Evolutionary conservation across 2,329 filamentous ascomycete genomes (phyloP).

Genomic region (Knoxdaviesia capensis): DNA sequence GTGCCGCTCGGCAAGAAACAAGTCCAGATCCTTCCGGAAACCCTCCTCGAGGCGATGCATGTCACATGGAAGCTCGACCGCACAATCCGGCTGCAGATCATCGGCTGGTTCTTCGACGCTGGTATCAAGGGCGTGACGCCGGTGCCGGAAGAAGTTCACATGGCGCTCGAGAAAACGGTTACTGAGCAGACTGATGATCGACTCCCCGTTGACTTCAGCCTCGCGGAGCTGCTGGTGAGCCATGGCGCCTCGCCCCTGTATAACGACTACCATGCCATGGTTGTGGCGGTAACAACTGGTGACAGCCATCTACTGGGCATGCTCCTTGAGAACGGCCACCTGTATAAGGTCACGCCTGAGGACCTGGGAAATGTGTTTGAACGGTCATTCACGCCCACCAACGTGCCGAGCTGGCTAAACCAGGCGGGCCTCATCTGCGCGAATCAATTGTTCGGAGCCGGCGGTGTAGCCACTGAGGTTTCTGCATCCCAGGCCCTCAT

Average conservation of each 20-base stretch:
- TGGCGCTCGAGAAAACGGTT: slow-evolving; percentile 27
- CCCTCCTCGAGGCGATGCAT: slow-evolving; percentile 29
- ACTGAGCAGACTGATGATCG: slow-evolving; percentile 15
- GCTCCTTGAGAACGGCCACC: neutral
- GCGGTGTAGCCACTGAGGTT: too few species aligned
- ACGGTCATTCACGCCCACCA: neutral
- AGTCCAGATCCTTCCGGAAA: slow-evolving; percentile 24
- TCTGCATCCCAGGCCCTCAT: too few species aligned
- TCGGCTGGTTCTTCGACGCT: slow-evolving; percentile 29
- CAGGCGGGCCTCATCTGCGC: slow-evolving; percentile 15
- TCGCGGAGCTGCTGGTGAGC: slow-evolving; percentile 1
- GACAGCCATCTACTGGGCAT: neutral
- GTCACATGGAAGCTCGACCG: slow-evolving; percentile 29
- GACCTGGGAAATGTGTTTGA: slow-evolving; percentile 1
- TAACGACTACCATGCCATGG: neutral
- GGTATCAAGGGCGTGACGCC: slow-evolving; percentile 17
- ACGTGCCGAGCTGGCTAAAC: slow-evolving; percentile 1
- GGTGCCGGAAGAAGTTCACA: slow-evolving; percentile 25
- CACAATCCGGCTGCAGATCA: slow-evolving; percentile 25
- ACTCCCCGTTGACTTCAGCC: neutral
- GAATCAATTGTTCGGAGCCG: slow-evolving; percentile 5
- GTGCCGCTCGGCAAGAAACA: slow-evolving; percentile 19
- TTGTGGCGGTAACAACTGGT: neutral
- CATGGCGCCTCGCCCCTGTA: slow-evolving; percentile 2
- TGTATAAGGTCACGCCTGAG: neutral